Evolutionary conservation across 352 stramenopile species (phyloP), one percentile per base, ranked within the genome.

Genomic region (Globisporangium megalacanthum): DNA sequence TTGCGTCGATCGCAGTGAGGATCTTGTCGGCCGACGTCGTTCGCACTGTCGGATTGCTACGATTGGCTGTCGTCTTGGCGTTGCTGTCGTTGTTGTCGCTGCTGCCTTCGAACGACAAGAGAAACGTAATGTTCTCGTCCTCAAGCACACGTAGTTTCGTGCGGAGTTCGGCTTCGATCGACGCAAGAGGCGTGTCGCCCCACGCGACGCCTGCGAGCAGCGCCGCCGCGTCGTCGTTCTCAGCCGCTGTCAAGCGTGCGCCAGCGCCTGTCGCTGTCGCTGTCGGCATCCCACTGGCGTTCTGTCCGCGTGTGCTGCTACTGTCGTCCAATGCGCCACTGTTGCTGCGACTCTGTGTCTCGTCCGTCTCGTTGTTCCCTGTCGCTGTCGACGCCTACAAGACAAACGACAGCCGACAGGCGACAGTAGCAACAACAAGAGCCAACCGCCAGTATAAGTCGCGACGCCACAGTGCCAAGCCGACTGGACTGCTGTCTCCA

Each of bases 101-200:
- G 13, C 62, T 73, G 4, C 73, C 65, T 49, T 91, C 79, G 52
- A 91, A 72, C 3, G 78, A 83, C 15, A 91, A 62, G 11, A 91
- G 53, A 45, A 91, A 89, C 15, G 76, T 68, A 36, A 91, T 88
- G 58, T 91, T 91, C 9, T 89, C 79, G 49, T 91, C 79, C 33
- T 89, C 81, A 1, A 91, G 64, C 20, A 49, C 57, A 7, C 76
- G 72, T 19, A 91, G 35, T n/a, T 83, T 79, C 52, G 77, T 75
- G 35, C 70, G 70, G 14, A 88, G 67, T 42, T 79, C 67, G 0
- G 74, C 69, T 50, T 91, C 79, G n/a, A 91, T 72, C 0, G 63
- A 37, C 14, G 60, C 61, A 9, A 88, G 65, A 36, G 80, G 68
- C 29, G 61, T 63, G n/a, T 84, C 71, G 41, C 70, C 71, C 81